phyloP scores from a whole-genome alignment of 1,139 yeast genomes.

The Nadsonia starkeyi-henricii region DNA sequence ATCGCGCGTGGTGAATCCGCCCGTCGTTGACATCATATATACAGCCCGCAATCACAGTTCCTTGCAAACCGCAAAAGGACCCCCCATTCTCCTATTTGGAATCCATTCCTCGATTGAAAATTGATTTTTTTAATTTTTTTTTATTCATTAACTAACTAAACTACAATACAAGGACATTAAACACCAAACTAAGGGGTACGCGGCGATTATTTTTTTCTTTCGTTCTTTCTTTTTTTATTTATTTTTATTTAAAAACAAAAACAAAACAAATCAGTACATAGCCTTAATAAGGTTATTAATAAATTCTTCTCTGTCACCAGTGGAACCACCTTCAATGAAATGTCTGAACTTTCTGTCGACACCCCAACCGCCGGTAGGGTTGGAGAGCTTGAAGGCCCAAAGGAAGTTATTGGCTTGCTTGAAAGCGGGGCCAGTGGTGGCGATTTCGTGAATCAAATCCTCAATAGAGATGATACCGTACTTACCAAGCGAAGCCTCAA shows the following conservation, averaged over 20 bases:
- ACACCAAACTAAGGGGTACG: no score
- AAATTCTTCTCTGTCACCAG: slow-evolving; percentile 99
- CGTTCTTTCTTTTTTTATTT: no score
- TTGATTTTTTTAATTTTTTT: no score
- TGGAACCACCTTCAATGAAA: slow-evolving; percentile 99
- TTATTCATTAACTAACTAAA: neutral
- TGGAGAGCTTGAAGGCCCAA: slow-evolving; percentile 99
- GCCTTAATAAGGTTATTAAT: slow-evolving; percentile 92
- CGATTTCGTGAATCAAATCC: slow-evolving; percentile 97
- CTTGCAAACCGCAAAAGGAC: no score
- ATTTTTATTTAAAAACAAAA: no score
- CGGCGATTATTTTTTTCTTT: no score
- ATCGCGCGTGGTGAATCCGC: no score
- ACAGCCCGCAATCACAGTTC: no score
- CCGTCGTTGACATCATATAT: no score
- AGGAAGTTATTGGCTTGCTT: slow-evolving; percentile 99
- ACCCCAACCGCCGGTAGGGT: slow-evolving; percentile 99
- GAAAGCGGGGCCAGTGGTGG: slow-evolving; percentile 99
- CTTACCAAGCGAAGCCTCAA: slow-evolving; percentile 89
- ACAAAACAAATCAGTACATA: slow-evolving; percentile 54
- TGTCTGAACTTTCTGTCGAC: slow-evolving; percentile 98
- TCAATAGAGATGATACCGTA: slow-evolving; percentile 94
- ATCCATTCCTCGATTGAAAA: slow-evolving; percentile 22
- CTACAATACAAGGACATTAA: neutral
- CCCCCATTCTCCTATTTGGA: no score